Evolutionary conservation across 2,329 filamentous ascomycete species (phyloP), one percentile per base, ranked within the genome.

Genomic region (Curvularia hawaiiensis): DNA sequence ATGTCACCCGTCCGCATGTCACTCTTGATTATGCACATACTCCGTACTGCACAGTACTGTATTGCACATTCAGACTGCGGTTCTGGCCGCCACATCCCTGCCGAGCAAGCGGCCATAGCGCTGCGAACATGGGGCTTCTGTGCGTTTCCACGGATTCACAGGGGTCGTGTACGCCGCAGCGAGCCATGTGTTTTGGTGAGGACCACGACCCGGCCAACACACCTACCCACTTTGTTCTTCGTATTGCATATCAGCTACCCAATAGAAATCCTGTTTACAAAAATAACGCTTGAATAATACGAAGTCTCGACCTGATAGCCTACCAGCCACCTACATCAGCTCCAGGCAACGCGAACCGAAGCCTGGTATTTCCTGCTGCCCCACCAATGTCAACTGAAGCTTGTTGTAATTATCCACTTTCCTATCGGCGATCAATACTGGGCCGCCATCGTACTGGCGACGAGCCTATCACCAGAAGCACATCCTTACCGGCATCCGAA

Each of bases 341-440:
- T 26, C 24, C 5, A 28, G 43, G 43, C 35, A 24, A 38, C 38
- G 26, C 7, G 40, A 33, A 30, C 14, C 18, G 26, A 46, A 40
- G 3, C 46, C 46, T 39, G 43, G 44, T 44, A 28, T 22, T 45
- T 52, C 46, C 40, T 49, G 38, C 45, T 38, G 18, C n/a, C 22
- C 40, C 49, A 39, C 50, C 47, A 39, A 52, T 48, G 45, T 6
- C 20, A 20, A 43, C 26, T 33, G 46, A 66, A 53, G 58, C 59
- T 62, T 66, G 44, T 58, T 48, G 35, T 10, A n/a, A 18, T 38
- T 16, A 20, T 40, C 45, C 26, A 65, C 63, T 56, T 62, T 67
- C 50, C 60, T 11, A 46, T 35, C 3, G 30, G 50, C 49, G 31
- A 30, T 44, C 33, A 26, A 45, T 10, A 24, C 26, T n/a, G 51